Base-by-base conservation (phyloP, 2,329 filamentous ascomycete species). In the Ophiocordyceps camponoti-leonardi region DNA sequence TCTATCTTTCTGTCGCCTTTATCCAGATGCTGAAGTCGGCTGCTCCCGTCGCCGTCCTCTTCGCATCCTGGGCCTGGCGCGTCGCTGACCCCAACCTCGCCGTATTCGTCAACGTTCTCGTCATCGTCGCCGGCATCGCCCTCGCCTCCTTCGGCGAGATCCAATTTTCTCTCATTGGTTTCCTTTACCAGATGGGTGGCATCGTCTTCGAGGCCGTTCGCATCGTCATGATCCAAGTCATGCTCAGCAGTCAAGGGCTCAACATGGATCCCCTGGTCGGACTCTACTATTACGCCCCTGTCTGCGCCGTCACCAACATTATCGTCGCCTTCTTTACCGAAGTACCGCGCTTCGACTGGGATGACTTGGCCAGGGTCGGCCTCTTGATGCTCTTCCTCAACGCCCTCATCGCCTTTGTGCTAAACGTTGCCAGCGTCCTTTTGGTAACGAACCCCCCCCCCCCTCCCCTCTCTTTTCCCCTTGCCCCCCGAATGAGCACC, bases 251-350 rank as follows among this genome's bases (percentile, higher is more conserved):
- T 31, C 73, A 82, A 44, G 83, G 86, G 41, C 61, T 83, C 67
- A 86, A 85, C 69, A 92, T 93, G 86, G 84, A 92, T 57, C 85
- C 86, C 33, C 73, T 94, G 33, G 85, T 92, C 49, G 86, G 83
- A 30, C 73, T 93, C 20, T 93, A 93, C 72, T 93, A 93, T 69
- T 93, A 86, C 58, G 86, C 86, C 1, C 86, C 86, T 6, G 79
- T 86, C 43, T 93, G 86, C 63, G 83, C 84, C 43, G 63, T 81
- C 54, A 86, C 87, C 79, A 93, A 93, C 65, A 68, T 81, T 46
- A 53, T 81, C 35, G 77, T 86, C 31, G 77, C 81, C 49, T 60
- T 85, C 47, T 67, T 83, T 52, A 68, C 77, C n/a, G 85, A 93
- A 63, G 60, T 82, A 2, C 75, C 75, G 33, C 67, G 59, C 35